phyloP scores from a whole-genome alignment of 352 stramenopile species.

The Phytophthora pluvialis region DNA sequence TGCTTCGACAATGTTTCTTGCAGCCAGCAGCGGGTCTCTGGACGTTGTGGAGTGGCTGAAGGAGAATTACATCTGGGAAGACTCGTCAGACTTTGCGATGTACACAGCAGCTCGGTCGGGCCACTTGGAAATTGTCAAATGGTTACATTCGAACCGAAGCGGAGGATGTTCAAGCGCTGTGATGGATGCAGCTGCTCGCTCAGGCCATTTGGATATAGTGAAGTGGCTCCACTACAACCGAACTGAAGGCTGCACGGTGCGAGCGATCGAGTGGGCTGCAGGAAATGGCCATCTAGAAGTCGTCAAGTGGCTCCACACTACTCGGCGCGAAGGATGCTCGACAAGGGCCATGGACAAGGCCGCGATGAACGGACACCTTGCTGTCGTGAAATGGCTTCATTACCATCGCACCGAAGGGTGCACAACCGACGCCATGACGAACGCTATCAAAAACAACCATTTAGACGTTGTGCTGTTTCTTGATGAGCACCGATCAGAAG shows the following conservation, averaged over 20 bases:
- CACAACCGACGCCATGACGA: constrained; percentile 8
- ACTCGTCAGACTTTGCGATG: constrained; percentile 6
- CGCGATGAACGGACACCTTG: constrained; percentile 10
- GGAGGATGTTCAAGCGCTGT: constrained; percentile 1
- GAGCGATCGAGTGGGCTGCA: constrained; percentile 17
- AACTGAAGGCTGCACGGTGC: constrained; percentile 4
- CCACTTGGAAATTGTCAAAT: constrained; percentile 16
- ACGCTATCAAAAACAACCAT: constrained; percentile 8
- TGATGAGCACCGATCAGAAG: constrained; percentile 2
- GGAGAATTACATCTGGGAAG: constrained; percentile 7
- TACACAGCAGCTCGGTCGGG: constrained; percentile 15
- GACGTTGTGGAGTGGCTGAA: constrained; percentile 27
- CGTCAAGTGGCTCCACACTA: constrained; percentile 20
- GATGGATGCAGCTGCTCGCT: constrained; percentile 14
- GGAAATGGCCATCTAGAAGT: constrained; percentile 10
- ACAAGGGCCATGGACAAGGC: constrained; percentile 17
- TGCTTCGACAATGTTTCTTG: constrained; percentile 12
- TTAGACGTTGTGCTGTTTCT: constrained; percentile 20
- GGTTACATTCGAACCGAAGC: constrained; percentile 2
- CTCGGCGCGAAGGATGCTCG: constrained; percentile 21
- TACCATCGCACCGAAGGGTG: constrained; percentile 23
- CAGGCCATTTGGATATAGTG: constrained; percentile 14
- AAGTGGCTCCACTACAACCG: constrained; percentile 19
- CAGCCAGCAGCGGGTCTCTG: background rate
- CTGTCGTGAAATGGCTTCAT: constrained; percentile 31